Base-by-base conservation (phyloP, 257 asterid species). In the Nicotiana paniculata region DNA sequence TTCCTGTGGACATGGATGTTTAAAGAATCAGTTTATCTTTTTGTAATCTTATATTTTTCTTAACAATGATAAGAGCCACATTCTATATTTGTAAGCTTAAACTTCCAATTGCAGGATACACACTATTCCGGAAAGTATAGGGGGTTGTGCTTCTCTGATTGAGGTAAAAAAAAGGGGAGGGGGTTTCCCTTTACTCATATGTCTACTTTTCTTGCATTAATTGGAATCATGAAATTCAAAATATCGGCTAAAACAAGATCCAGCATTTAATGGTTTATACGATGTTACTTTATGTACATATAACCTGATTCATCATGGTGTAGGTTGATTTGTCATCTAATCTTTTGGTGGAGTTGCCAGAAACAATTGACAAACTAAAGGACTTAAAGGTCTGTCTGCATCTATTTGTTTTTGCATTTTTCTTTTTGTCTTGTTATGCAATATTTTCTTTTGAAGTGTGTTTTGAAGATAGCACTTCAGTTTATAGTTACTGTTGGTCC, bases 321-420 rank as follows among this genome's bases (percentile, higher is more conserved):
- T 90, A 96, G 99, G 91, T 94, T 85, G 97, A 94, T 86, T 88
- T 96, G 81, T 93, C 98, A 15, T 86, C 91, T 66, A 96, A 96
- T 90, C 92, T 94, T 87, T 87, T 94, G 78, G 81, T 77, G 46
- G 94, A 96, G 84, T 85, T 96, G 89, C 97, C 99, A 0, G 97
- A 93, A 70, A 85, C 93, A 61, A 74, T 94, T 68, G 90, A 90
- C 85, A 87, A 81, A 65, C 84, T 94, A 53, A 86, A 85, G 80
- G 81, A 85, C 26, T 85, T 96, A 91, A 93, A 94, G 98, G 99
- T 95, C 66, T 81, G 80, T 85, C 81, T 64, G 32, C 68, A 32
- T 33, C 33, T 30, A 8, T 18, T 16, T 54, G 21, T 57, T 76
- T 10, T 54, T 62, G 53, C 70, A 46, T 72, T 63, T 18, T 24